Evolutionary conservation across 2,329 filamentous ascomycete genomes (phyloP).

Genomic region (Samsoniella hepiali): DNA sequence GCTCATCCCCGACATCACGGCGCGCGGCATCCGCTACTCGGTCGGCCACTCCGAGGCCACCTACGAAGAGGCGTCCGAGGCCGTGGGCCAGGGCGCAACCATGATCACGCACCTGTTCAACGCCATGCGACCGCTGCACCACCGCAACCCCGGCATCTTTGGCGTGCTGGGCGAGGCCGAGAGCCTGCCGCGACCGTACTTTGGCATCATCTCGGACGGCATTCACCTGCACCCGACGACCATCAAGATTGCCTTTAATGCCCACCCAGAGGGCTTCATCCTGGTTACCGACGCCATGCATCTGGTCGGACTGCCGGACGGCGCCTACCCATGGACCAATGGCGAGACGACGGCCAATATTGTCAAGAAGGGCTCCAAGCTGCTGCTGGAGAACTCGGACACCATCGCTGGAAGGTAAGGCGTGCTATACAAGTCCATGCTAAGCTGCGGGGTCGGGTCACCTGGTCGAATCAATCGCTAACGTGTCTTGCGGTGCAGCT

Average conservation of each 20-base stretch:
- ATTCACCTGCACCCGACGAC: conserved; percentile 87
- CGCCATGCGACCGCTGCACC: conserved; percentile 85
- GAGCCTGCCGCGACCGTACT: conserved; percentile 63
- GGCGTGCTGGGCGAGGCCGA: conserved; percentile 72
- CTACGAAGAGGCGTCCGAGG: conserved; percentile 73
- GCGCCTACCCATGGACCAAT: conserved; percentile 83
- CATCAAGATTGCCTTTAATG: conserved; percentile 84
- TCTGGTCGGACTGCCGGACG: conserved; percentile 78
- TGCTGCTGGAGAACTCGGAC: conserved; percentile 75
- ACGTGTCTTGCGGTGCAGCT: conserved; percentile 39
- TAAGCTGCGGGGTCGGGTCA: not conserved
- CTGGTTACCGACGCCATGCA: conserved; percentile 93
- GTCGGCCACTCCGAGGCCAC: conserved; percentile 86
- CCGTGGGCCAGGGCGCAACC: conserved; percentile 70
- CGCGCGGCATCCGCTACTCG: conserved; percentile 68
- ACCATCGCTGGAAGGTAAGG: conserved; percentile 72
- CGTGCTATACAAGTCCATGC: not conserved
- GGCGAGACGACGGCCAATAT: conserved; percentile 56
- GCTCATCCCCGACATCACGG: conserved; percentile 64
- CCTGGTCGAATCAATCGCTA: not conserved
- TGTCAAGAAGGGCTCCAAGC: conserved; percentile 66
- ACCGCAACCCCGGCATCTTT: conserved; percentile 88
- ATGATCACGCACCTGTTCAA: conserved; percentile 97
- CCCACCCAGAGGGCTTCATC: conserved; percentile 79
- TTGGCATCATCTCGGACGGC: conserved; percentile 86